Conservation (phyloP, 305 asterid genomes). For the Solanum hybrid region DNA sequence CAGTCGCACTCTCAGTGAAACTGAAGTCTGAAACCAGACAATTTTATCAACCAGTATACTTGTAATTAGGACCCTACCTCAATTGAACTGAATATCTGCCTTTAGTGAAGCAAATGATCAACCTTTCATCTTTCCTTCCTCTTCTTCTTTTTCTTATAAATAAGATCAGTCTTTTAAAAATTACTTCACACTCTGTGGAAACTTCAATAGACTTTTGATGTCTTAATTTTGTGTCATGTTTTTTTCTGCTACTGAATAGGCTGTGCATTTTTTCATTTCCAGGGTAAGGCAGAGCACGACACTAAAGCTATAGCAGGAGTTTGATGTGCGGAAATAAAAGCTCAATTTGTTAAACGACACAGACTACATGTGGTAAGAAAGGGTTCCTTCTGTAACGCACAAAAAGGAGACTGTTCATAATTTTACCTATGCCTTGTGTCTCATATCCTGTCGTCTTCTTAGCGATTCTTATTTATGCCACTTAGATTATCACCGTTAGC, state of each 20-base stretch:
- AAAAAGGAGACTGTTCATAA: background rate
- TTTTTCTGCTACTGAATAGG: background rate
- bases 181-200: background rate
- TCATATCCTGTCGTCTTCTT: background rate
- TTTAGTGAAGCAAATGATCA: background rate
- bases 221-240: background rate
- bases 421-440: background rate
- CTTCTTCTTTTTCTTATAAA: background rate
- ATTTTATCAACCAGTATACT: background rate
- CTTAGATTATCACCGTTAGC: background rate
- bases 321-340: conserved; percentile 19
- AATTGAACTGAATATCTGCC: background rate
- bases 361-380: conserved; percentile 13
- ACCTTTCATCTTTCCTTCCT: background rate
- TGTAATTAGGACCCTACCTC: background rate
- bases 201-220: background rate
- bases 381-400: background rate
- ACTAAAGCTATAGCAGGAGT: conserved; percentile 54
- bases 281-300: conserved; percentile 54
- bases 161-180: background rate
- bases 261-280: background rate
- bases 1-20: background rate
- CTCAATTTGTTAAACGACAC: background rate
- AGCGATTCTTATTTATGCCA: background rate
- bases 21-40: background rate